Evolutionary conservation across 1,284 basidiomycete species (phyloP).

Genomic region (Grifola frondosa): DNA sequence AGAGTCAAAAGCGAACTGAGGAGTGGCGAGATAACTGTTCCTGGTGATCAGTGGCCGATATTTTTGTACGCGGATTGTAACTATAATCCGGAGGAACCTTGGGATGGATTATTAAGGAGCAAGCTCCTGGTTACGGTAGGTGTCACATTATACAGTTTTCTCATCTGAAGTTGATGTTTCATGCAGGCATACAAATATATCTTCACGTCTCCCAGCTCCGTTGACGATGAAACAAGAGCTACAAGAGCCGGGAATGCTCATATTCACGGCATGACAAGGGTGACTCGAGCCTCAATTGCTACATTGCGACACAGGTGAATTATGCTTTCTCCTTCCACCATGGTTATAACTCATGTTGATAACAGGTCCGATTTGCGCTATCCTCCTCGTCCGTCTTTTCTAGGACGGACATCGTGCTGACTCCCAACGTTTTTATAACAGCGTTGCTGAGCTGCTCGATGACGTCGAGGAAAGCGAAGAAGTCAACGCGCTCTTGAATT

Average conservation of each 20-base stretch:
- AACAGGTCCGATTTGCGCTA: too few relatives aligned
- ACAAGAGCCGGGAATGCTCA: conserved; percentile 17
- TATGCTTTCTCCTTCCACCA: too few relatives aligned
- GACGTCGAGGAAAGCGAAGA: too few relatives aligned
- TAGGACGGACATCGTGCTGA: too few relatives aligned
- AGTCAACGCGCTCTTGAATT: too few relatives aligned
- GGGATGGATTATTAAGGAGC: conserved; percentile 11
- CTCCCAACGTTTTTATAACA: too few relatives aligned
- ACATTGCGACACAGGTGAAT: conserved; percentile 15
- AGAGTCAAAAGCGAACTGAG: conserved; percentile 6
- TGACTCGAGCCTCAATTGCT: conserved; percentile 12
- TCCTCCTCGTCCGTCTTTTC: too few relatives aligned
- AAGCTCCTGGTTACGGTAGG: conserved; percentile 11
- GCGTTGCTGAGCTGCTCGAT: too few relatives aligned
- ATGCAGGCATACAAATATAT: too few relatives aligned
- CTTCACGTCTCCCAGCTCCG: too few relatives aligned
- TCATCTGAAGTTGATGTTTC: too few relatives aligned
- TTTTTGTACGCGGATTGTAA: conserved; percentile 3
- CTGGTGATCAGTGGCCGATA: conserved; percentile 12
- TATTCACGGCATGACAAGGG: conserved; percentile 12
- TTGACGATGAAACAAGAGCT: conserved; percentile 15
- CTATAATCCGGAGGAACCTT: conserved; percentile 13
- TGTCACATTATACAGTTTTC: background rate
- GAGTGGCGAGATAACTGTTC: conserved; percentile 4
- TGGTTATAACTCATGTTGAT: too few relatives aligned